Evolutionary conservation across 352 stramenopile species (phyloP).

Genomic region (Phytopythium kandeliae): DNA sequence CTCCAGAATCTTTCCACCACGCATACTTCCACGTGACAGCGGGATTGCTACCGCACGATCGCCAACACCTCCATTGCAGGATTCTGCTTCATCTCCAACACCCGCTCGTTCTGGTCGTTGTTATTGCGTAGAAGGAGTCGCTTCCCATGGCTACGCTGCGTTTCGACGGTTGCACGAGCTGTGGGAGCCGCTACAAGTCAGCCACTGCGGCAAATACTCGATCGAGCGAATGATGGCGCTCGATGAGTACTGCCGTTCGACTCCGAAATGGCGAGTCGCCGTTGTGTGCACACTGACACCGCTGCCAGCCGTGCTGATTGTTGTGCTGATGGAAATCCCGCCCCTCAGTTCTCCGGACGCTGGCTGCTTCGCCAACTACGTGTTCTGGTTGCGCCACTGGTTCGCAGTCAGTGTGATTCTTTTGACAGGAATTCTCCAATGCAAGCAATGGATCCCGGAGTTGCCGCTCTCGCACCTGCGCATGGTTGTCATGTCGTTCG

Average conservation of each 20-base stretch:
- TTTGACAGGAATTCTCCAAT: constrained; percentile 10
- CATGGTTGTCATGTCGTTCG: constrained; percentile 10
- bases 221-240: constrained; percentile 22
- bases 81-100: too few relatives aligned
- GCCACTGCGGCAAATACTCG: constrained; percentile 26
- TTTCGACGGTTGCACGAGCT: not conserved
- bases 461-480: constrained; percentile 13
- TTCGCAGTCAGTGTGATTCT: constrained; percentile 8
- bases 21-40: too few relatives aligned
- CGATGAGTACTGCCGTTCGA: constrained; percentile 18
- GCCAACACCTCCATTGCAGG: too few relatives aligned
- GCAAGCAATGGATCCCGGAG: constrained; percentile 20
- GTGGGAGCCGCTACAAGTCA: constrained; percentile 23
- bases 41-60: too few relatives aligned
- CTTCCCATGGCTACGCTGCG: not conserved
- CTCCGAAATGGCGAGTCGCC: constrained; percentile 8
- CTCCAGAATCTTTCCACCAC: too few relatives aligned
- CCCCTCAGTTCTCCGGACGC: constrained; percentile 10
- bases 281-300: constrained; percentile 12
- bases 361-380: constrained; percentile 16
- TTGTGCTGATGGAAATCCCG: constrained; percentile 11
- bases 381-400: constrained; percentile 23
- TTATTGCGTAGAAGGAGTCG: not conserved
- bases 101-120: too few relatives aligned
- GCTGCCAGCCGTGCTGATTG: constrained; percentile 10